Base-by-base conservation (phyloP, 495 filamentous ascomycete genomes). In the Aspergillus incahuasiensis region DNA sequence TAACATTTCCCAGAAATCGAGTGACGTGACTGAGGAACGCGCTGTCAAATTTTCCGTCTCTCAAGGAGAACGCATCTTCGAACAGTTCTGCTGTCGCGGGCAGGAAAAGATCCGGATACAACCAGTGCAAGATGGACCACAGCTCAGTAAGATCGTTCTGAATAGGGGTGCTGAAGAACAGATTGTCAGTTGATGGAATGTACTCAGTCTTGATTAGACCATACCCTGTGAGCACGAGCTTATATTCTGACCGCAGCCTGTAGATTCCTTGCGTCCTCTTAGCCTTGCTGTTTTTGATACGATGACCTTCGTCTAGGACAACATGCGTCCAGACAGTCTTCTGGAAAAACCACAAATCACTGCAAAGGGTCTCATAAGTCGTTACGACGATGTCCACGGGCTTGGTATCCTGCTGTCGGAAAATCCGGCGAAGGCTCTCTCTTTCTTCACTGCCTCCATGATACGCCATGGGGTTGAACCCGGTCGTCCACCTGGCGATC, bases 101-200 rank as follows among this genome's bases (percentile, higher is more conserved):
- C 3, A 69, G 66, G 60, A 88, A 88, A 0, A 87, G 78, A 13
- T 86, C 81, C 0, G 82, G 83, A 48, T 80, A 84, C 0, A 88
- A 66, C 81, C 81, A 88, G 49, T 82, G 78, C 0, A 88, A 67
- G 8, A 87, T 62, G 0, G 82, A 78, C 84, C 84, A 87, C 32
- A 86, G 64, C 58, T 87, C 84, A 0, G 67, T 65, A 0, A 87
- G 66, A 52, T 88, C 81, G 54, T 87, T 88, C 49, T 88, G 85
- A 6, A 88, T 68, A 0, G 85, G 85, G 8, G 85, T 88, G 0
- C 64, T 68, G 6, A 13, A 46, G n/a, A 3, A 16, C 12, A 5
- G 13, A 49, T 19, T 22, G 24, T 52, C 19, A 55, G 42, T 44
- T 19, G 8, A 41, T 5, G 35, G 32, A n/a, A 22, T 12, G 32